These are phyloP conservation scores for Cryptococcus sp. DNA, from an alignment of 1,284 basidiomycete species.

Conservation along the genomic window DNA sequence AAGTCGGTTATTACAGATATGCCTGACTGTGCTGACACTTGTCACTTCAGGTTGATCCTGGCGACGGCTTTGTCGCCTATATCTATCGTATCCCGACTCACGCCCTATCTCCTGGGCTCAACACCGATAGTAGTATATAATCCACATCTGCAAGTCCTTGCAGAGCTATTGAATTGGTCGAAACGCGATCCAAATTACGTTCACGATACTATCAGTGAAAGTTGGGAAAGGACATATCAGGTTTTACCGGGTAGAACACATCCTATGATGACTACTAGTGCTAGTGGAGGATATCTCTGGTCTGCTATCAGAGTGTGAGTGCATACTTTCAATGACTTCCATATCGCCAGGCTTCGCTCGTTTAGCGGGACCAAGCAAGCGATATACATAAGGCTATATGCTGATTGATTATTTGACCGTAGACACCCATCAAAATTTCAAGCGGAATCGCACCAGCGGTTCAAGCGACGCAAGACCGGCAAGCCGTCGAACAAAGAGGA, in stretches of 20 bases:
- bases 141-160: constrained; percentile 76
- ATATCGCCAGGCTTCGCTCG: no score
- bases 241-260: constrained; percentile 91
- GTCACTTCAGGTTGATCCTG: constrained; percentile 66
- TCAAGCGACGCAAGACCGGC: constrained; percentile 23
- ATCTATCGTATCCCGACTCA: constrained; percentile 74
- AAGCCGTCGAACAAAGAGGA: constrained; percentile 3
- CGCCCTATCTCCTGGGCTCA: constrained; percentile 79
- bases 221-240: constrained; percentile 89
- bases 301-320: constrained; percentile 81
- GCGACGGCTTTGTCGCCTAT: constrained; percentile 84
- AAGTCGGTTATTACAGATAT: not conserved
- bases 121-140: constrained; percentile 83
- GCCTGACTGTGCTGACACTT: not conserved
- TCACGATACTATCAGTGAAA: constrained; percentile 78
- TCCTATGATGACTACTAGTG: constrained; percentile 89
- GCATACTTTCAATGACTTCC: no score
- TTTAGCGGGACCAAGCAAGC: no score
- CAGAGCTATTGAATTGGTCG: constrained; percentile 73
- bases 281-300: constrained; percentile 84
- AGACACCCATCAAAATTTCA: constrained; percentile 35
- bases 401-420: not conserved
- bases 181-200: constrained; percentile 69
- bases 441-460: constrained; percentile 34
- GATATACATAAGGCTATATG: no score